A percentile compares a stretch with the other conserved stretches of the same genome.
Evolutionary conservation across 192 early-diverging fungal genomes (phyloP).

Genomic region (Coemansia sp.): DNA sequence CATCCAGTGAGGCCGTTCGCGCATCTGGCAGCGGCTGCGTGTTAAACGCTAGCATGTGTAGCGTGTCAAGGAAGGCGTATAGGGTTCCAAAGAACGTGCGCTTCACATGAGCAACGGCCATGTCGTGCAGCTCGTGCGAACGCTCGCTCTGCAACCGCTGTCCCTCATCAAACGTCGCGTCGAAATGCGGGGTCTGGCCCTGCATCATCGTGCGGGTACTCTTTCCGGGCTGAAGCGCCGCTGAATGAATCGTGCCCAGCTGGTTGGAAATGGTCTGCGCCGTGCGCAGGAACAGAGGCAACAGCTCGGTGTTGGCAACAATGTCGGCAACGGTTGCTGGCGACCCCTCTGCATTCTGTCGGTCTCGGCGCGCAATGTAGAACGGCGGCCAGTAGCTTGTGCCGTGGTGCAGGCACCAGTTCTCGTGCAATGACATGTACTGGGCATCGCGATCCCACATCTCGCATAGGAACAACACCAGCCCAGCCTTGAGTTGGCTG

Average conservation of each 20-base stretch:
- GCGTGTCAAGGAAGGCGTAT: slow-evolving; percentile 79
- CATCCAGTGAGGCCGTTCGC: background rate
- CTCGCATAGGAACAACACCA: slow-evolving; percentile 75
- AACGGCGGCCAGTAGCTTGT: slow-evolving; percentile 54
- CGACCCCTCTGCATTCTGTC: slow-evolving; percentile 27
- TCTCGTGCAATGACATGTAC: slow-evolving; percentile 53
- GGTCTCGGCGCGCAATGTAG: slow-evolving; percentile 40
- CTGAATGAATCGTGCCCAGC: slow-evolving; percentile 45
- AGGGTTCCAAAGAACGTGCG: slow-evolving; percentile 74
- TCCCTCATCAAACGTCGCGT: slow-evolving; percentile 45
- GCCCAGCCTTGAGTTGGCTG: slow-evolving; percentile 71
- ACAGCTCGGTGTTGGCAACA: slow-evolving; percentile 53
- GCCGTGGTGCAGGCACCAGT: slow-evolving; percentile 48
- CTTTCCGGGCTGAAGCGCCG: slow-evolving; percentile 47
- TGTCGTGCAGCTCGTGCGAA: slow-evolving; percentile 59
- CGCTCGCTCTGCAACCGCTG: slow-evolving; percentile 54
- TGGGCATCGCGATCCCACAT: slow-evolving; percentile 73
- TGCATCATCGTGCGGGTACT: slow-evolving; percentile 40
- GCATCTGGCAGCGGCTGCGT: slow-evolving; percentile 12
- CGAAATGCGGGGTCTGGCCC: slow-evolving; percentile 51
- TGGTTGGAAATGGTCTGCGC: slow-evolving; percentile 41
- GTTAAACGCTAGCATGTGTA: slow-evolving; percentile 65
- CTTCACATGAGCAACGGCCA: slow-evolving; percentile 52
- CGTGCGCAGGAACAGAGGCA: slow-evolving; percentile 52
- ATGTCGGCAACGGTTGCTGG: slow-evolving; percentile 33